Evolutionary conservation across 148 eudicot genomes (phyloP).

Genomic region (Silene uniflora): DNA sequence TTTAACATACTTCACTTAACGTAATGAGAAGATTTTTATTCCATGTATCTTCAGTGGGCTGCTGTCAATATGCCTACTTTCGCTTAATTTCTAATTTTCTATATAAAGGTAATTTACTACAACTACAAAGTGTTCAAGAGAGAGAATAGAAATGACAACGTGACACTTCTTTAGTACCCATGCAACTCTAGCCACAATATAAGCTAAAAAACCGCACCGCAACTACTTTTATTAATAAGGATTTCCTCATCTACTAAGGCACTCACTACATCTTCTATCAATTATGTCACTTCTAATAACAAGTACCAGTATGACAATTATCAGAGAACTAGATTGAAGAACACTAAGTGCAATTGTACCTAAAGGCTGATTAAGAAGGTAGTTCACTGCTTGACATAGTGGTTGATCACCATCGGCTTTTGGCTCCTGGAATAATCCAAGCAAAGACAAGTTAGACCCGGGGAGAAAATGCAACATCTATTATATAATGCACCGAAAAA

Average conservation of each 20-base stretch:
- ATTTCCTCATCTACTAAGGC: background rate
- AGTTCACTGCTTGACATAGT: slow-evolving; percentile 69
- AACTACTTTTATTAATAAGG: background rate
- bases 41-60: background rate
- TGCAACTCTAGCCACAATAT: slow-evolving; percentile 1
- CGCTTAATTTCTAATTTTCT: background rate
- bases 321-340: background rate
- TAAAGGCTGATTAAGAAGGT: slow-evolving; percentile 67
- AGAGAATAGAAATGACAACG: background rate
- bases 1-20: background rate
- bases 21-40: background rate
- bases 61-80: background rate
- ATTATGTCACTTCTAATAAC: background rate
- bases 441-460: slow-evolving; percentile 5
- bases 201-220: background rate
- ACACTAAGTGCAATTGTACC: slow-evolving; percentile 35
- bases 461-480: background rate
- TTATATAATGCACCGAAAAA: background rate
- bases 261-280: background rate
- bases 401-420: slow-evolving; percentile 57
- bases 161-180: background rate
- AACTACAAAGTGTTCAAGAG: background rate
- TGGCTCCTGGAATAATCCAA: slow-evolving; percentile 60
- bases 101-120: background rate
- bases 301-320: background rate